These are phyloP conservation scores for Hypholoma fasciculare DNA, from an alignment of 768 basidiomycete species.

Conservation along the genomic window DNA sequence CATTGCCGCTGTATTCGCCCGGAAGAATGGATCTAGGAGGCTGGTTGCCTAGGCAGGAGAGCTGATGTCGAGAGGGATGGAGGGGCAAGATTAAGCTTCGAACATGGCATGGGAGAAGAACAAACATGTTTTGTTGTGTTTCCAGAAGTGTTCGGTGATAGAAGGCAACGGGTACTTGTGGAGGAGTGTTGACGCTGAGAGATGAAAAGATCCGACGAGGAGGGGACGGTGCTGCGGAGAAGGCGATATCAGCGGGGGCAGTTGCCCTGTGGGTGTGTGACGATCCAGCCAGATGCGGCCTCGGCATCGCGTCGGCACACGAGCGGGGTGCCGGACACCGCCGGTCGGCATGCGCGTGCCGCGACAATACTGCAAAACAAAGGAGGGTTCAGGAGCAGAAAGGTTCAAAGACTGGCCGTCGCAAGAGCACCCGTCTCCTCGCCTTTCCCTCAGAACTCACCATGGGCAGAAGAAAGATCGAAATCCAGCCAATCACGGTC, in stretches of 20 bases:
- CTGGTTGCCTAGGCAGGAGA: too few species aligned
- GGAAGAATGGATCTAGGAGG: too few species aligned
- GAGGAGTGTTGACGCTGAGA: neutral
- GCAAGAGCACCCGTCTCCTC: slow-evolving; percentile 17
- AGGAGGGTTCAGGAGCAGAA: slow-evolving; percentile 22
- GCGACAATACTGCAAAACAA: slow-evolving; percentile 21
- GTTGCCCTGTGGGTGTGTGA: slow-evolving; percentile 23
- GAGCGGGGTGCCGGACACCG: slow-evolving; percentile 7
- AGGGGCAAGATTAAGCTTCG: neutral
- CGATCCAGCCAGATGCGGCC: slow-evolving; percentile 8
- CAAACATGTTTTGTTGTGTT: slow-evolving; percentile 2
- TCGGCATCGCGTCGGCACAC: slow-evolving; percentile 19
- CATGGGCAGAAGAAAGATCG: slow-evolving; percentile 81
- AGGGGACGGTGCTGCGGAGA: slow-evolving; percentile 23
- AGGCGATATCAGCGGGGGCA: slow-evolving; percentile 24
- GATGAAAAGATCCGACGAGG: slow-evolving; percentile 19
- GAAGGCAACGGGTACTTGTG: slow-evolving; percentile 4
- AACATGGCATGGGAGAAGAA: neutral
- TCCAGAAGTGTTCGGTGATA: slow-evolving; percentile 15
- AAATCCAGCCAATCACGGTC: slow-evolving; percentile 80
- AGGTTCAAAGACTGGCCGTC: slow-evolving; percentile 21
- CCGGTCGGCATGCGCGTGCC: slow-evolving; percentile 17
- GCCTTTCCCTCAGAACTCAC: slow-evolving; percentile 17
- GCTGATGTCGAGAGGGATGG: too few species aligned
- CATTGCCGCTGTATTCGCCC: too few species aligned